A percentile compares a stretch with the other conserved stretches of the same genome.
Conservation (phyloP, 176 grass and related monocot genomes). For the Oryza coarctata region DNA sequence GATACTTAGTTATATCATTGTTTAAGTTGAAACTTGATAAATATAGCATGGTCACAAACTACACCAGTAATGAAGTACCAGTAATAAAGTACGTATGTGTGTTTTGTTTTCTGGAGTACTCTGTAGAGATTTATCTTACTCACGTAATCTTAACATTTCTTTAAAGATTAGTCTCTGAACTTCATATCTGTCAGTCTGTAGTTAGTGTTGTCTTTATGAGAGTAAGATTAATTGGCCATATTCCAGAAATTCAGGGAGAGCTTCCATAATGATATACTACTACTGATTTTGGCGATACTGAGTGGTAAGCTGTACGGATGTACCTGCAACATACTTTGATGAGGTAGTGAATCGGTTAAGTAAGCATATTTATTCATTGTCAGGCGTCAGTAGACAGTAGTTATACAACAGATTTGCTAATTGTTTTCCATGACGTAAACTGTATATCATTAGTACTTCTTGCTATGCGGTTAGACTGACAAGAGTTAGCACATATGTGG, state of each 20-base stretch:
- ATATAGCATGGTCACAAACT: conserved; percentile 3
- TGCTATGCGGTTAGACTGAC: neutral
- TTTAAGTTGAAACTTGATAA: neutral
- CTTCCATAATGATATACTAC: neutral
- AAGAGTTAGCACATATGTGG: neutral
- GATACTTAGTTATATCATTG: neutral
- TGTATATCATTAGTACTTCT: conserved; percentile 1
- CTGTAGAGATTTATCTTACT: conserved; percentile 8
- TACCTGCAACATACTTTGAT: neutral
- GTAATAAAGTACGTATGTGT: neutral
- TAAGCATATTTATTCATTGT: conserved; percentile 6
- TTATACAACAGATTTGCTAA: conserved; percentile 1
- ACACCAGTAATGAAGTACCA: neutral
- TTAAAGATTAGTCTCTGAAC: conserved; percentile 16
- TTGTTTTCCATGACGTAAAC: neutral
- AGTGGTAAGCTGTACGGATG: neutral
- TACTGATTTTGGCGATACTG: neutral
- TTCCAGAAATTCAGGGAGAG: neutral
- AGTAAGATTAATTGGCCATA: conserved; percentile 16
- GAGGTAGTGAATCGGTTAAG: conserved; percentile 3
- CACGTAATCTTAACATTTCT: neutral
- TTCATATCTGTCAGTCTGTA: conserved; percentile 5
- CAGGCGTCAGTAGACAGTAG: neutral
- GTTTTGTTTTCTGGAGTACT: conserved; percentile 3
- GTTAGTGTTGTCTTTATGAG: conserved; percentile 16